phyloP scores from a whole-genome alignment of 2,329 filamentous ascomycete genomes.

The Aspergillus quadricinctus region DNA sequence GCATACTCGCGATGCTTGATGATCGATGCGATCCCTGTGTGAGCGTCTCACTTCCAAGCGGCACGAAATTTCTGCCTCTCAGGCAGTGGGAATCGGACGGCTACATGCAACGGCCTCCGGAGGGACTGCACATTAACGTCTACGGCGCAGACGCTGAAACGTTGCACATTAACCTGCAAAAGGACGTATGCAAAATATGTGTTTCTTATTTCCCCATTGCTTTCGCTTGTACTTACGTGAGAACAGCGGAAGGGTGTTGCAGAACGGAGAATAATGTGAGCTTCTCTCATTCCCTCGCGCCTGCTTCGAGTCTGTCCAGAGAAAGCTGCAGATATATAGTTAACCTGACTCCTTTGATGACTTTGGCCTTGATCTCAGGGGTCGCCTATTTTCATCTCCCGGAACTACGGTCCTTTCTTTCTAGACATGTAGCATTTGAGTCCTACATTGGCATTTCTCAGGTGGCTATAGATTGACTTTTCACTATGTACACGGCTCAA shows the following conservation, averaged over 20 bases:
- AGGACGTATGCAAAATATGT: not conserved
- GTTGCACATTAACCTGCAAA: not conserved
- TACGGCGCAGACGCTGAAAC: slow-evolving; percentile 1
- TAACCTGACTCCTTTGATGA: too few relatives aligned
- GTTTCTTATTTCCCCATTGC: not conserved
- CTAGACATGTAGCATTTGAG: too few relatives aligned
- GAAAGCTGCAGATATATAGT: too few relatives aligned
- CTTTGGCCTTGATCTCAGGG: too few relatives aligned
- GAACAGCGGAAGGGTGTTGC: slow-evolving; percentile 2
- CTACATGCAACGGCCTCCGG: slow-evolving; percentile 4
- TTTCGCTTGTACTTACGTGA: not conserved
- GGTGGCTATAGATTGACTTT: too few relatives aligned
- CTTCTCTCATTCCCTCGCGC: not conserved
- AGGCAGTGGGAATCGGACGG: slow-evolving; percentile 7
- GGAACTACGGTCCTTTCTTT: too few relatives aligned
- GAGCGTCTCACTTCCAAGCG: not conserved
- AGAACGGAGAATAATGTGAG: slow-evolving; percentile 2
- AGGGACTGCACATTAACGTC: slow-evolving; percentile 3
- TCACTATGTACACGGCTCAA: too few relatives aligned
- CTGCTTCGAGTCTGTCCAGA: not conserved
- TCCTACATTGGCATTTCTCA: too few relatives aligned
- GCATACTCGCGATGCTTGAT: slow-evolving; percentile 6
- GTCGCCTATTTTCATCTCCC: too few relatives aligned
- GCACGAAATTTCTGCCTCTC: not conserved
- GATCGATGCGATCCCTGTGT: slow-evolving; percentile 7